Conservation (phyloP, 495 filamentous ascomycete species). For the Talaromyces thailandensis region DNA sequence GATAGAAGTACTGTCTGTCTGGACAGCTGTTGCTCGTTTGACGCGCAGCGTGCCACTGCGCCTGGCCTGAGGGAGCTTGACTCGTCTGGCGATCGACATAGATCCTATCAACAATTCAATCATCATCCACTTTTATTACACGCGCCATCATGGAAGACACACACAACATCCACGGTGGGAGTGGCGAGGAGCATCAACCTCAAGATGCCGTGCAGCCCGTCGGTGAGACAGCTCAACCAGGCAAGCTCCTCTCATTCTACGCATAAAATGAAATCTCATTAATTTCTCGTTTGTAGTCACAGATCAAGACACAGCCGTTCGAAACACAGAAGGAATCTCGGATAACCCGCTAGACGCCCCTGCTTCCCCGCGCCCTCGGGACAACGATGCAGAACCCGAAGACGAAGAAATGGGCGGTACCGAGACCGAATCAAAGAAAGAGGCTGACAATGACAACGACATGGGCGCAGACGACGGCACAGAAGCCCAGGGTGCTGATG, state of each 20-base stretch:
- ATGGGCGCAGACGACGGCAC: conserved; percentile 23
- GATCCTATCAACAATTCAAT: background rate
- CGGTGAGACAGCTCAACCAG: conserved; percentile 18
- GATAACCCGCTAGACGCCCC: conserved; percentile 85
- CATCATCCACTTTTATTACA: background rate
- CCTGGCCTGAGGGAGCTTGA: background rate
- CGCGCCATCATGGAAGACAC: background rate
- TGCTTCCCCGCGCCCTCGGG: conserved; percentile 62
- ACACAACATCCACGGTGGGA: background rate
- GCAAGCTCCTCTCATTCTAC: conserved; percentile 13
- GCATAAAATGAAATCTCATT: conserved; percentile 2
- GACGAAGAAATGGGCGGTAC: conserved; percentile 85
- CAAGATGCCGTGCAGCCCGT: conserved; percentile 19
- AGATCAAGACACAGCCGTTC: conserved; percentile 23
- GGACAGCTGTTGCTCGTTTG: background rate
- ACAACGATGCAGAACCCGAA: conserved; percentile 50
- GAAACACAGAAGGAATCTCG: conserved; percentile 27
- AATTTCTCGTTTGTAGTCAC: conserved; percentile 13
- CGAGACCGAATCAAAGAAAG: conserved; percentile 50
- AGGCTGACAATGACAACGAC: conserved; percentile 41
- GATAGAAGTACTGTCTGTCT: background rate
- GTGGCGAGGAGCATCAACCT: conserved; percentile 22
- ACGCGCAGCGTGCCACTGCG: conserved; percentile 1
- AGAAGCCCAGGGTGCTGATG: conserved; percentile 33
- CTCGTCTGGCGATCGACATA: background rate